Conservation (phyloP, 2,329 filamentous ascomycete species). For the Aspergillus pseudotamarii region DNA sequence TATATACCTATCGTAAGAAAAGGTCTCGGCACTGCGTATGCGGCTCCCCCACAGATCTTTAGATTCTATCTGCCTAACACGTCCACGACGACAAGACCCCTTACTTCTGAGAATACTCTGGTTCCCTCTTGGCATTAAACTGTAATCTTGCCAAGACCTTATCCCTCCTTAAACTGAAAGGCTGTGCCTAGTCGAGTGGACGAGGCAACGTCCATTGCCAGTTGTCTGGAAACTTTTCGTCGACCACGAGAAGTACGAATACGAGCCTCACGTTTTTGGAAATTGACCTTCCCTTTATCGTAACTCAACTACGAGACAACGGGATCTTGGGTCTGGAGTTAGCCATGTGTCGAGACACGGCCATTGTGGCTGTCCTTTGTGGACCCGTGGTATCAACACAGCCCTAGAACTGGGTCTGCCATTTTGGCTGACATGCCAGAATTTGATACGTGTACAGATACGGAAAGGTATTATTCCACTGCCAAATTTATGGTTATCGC, state of each 20-base stretch:
- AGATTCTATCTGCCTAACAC: conserved; percentile 2
- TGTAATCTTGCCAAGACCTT: neutral
- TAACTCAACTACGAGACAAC: neutral
- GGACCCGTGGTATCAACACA: neutral
- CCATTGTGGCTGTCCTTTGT: neutral
- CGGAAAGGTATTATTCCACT: neutral
- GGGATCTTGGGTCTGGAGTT: neutral
- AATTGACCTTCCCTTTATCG: neutral
- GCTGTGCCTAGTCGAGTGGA: neutral
- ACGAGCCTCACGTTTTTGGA: neutral
- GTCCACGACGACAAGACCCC: neutral
- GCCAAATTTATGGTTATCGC: neutral
- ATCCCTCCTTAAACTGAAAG: neutral
- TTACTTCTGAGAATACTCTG: neutral
- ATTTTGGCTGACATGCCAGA: no score
- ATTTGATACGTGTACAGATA: neutral
- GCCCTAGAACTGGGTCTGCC: conserved; percentile 1
- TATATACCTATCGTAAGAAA: neutral
- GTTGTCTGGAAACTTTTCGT: neutral
- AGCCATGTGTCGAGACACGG: conserved; percentile 2
- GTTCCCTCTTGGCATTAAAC: neutral
- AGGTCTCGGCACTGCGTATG: neutral
- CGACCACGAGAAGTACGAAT: neutral
- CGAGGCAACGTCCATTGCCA: neutral
- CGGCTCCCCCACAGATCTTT: neutral